These are phyloP conservation scores for Quercus aquifolioides DNA, from an alignment of 306 rosid genomes.

Conservation along the genomic window DNA sequence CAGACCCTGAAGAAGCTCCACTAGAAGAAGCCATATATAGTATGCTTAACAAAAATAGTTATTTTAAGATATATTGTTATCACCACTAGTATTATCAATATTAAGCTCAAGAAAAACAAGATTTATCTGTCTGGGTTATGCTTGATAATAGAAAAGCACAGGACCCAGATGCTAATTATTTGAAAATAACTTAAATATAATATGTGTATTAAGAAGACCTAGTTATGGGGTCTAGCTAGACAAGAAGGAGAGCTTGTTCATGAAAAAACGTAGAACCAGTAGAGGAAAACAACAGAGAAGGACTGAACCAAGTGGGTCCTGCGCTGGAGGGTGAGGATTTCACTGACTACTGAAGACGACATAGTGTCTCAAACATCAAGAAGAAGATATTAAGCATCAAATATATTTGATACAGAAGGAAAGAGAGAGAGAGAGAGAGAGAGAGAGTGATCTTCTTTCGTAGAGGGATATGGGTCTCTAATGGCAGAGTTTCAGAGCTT, in stretches of 20 bases:
- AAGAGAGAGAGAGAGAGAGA: background rate
- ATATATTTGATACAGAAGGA: background rate
- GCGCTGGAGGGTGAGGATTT: conserved; percentile 67
- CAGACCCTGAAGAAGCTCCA: conserved; percentile 60
- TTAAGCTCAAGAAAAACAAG: background rate
- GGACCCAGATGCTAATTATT: background rate
- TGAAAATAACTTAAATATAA: background rate
- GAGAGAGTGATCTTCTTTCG: conserved; percentile 15
- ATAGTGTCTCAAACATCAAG: conserved; percentile 36
- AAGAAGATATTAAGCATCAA: conserved; percentile 21
- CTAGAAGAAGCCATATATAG: conserved; percentile 30
- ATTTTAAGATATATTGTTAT: background rate
- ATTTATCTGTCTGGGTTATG: background rate
- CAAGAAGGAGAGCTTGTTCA: conserved; percentile 23
- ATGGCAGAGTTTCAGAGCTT: conserved; percentile 3
- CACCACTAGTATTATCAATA: background rate
- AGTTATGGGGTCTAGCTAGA: background rate
- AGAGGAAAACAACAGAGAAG: conserved; percentile 90
- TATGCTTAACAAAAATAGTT: background rate
- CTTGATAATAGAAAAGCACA: background rate
- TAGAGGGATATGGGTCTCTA: background rate
- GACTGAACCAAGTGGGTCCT: conserved; percentile 81
- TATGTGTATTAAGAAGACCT: background rate
- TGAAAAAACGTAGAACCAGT: conserved; percentile 86
- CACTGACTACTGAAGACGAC: conserved; percentile 62